Evolutionary conservation across 2,329 filamentous ascomycete species (phyloP).

Genomic region (Corynespora cassiicola): DNA sequence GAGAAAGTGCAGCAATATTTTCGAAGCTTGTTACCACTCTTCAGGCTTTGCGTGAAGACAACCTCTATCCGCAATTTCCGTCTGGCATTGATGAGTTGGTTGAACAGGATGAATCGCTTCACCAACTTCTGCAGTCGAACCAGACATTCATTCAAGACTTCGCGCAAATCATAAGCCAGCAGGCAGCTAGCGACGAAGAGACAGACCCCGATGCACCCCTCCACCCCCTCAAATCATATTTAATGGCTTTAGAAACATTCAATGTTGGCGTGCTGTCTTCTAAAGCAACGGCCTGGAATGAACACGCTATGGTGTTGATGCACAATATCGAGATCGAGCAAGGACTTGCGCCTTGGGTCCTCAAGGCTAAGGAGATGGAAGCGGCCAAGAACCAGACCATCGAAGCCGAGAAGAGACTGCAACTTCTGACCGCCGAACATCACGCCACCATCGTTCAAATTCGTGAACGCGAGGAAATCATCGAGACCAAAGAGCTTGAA

Average conservation of each 20-base stretch:
- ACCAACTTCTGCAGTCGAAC: constrained; percentile 17
- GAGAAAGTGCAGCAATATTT: too few species aligned
- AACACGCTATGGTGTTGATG: constrained; percentile 58
- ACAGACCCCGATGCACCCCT: too few species aligned
- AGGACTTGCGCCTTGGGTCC: constrained; percentile 78
- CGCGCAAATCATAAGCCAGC: too few species aligned
- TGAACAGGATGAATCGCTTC: constrained; percentile 25
- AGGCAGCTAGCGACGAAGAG: too few species aligned
- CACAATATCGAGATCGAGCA: constrained; percentile 68
- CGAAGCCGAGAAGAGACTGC: constrained; percentile 85
- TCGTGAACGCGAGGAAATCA: constrained; percentile 81
- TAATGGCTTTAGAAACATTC: constrained; percentile 72
- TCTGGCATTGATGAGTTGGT: constrained; percentile 25
- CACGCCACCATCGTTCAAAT: constrained; percentile 70
- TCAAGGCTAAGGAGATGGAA: constrained; percentile 81
- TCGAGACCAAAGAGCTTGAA: constrained; percentile 67
- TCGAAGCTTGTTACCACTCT: too few species aligned
- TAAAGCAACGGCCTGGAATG: too few species aligned
- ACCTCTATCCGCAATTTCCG: constrained; percentile 34
- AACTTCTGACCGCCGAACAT: constrained; percentile 79
- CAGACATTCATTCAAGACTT: constrained; percentile 20
- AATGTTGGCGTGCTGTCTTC: too few species aligned
- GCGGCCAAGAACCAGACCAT: constrained; percentile 80
- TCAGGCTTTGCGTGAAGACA: constrained; percentile 27
- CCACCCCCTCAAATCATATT: too few species aligned